Conservation (phyloP, 129 eudicot genomes). For the Escallonia herrerae region DNA sequence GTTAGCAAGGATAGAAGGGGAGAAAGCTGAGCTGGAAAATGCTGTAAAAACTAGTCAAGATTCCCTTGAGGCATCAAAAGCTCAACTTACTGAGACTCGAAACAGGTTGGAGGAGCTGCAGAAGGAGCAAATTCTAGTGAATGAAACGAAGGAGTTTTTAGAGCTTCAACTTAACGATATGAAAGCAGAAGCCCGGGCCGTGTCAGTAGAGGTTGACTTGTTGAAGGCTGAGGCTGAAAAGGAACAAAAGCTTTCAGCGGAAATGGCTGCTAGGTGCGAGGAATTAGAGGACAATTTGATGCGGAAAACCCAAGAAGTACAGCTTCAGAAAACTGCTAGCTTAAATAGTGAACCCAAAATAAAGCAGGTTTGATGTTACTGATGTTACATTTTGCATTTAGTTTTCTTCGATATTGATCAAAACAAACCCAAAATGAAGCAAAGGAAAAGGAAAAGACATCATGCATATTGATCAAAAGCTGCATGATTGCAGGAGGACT, state of each 20-base stretch:
- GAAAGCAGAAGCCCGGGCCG: constrained; percentile 38
- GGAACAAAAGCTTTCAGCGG: constrained; percentile 38
- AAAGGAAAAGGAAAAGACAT: neutral
- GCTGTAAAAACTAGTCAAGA: constrained; percentile 36
- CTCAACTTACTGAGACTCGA: constrained; percentile 28
- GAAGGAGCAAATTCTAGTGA: constrained; percentile 42
- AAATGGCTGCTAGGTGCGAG: constrained; percentile 33
- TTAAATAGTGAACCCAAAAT: constrained; percentile 44
- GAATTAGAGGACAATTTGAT: constrained; percentile 45
- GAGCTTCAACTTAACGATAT: constrained; percentile 38
- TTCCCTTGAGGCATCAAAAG: constrained; percentile 34
- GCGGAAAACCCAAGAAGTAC: constrained; percentile 29
- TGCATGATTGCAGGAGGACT: constrained; percentile 44
- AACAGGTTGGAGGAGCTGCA: constrained; percentile 41
- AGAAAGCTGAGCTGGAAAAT: constrained; percentile 48
- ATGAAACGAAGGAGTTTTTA: constrained; percentile 50
- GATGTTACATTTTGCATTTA: neutral
- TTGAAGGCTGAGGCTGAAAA: constrained; percentile 37
- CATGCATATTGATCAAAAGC: neutral
- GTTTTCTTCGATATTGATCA: too few relatives aligned
- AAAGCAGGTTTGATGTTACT: constrained; percentile 46
- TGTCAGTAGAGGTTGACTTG: constrained; percentile 40
- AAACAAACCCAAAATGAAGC: neutral
- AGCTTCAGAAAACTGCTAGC: constrained; percentile 32
- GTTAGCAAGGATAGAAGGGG: constrained; percentile 44